These are phyloP conservation scores for Coniochaeta hoffmannii DNA, from an alignment of 2,329 filamentous ascomycete genomes.

Conservation along the genomic window DNA sequence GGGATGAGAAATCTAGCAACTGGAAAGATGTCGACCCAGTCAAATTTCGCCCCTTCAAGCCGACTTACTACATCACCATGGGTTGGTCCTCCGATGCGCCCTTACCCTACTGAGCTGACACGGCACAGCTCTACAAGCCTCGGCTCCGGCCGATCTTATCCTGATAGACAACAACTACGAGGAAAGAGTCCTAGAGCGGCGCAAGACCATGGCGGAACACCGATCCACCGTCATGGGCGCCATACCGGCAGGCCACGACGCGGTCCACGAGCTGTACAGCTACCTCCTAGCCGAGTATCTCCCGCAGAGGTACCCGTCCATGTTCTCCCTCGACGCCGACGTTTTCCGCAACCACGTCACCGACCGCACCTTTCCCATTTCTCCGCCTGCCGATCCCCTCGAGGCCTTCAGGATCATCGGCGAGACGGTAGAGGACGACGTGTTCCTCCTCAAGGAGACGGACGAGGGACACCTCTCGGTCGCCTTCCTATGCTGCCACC, in stretches of 20 bases:
- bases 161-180: conserved; percentile 44
- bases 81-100: conserved; percentile 23
- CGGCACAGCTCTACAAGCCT: conserved; percentile 30
- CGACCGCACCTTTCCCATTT: conserved; percentile 17
- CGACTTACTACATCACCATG: conserved; percentile 48
- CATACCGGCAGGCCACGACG: conserved; percentile 27
- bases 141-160: conserved; percentile 41
- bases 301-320: conserved; percentile 37
- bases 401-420: conserved; percentile 32
- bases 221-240: conserved; percentile 33
- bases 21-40: conserved; percentile 30
- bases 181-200: conserved; percentile 31
- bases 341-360: conserved; percentile 34
- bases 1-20: conserved; percentile 11
- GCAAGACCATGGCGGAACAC: conserved; percentile 29
- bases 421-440: conserved; percentile 47
- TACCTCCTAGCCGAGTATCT: conserved; percentile 40
- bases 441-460: conserved; percentile 40
- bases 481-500: conserved; percentile 45
- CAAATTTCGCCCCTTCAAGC: conserved; percentile 41
- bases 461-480: conserved; percentile 32
- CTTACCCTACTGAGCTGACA: conserved; percentile 1
- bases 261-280: conserved; percentile 40
- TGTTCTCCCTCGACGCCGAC: conserved; percentile 30
- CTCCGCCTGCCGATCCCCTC: conserved; percentile 19